Base-by-base conservation (phyloP, 306 rosid genomes). In the Prunus kanzakura region DNA sequence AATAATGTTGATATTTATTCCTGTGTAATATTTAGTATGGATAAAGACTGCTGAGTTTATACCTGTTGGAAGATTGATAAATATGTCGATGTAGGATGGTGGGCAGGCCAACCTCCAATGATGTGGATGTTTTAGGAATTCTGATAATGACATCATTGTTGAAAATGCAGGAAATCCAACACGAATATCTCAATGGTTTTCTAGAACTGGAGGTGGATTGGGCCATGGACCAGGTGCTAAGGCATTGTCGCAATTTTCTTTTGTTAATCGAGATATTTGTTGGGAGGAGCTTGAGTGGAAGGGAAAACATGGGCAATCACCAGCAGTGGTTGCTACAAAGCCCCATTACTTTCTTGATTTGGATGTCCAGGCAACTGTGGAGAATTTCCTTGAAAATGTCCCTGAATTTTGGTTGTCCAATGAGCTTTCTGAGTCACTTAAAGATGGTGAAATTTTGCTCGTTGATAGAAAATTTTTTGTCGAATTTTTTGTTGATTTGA, bases 251-350 rank as follows among this genome's bases (percentile, higher is more conserved):
- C 93, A 92, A 67, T 94, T 92, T 84, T 89, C 97, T 64, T 94
- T 94, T 75, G 84, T 81, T 71, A 78, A 92, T 86, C 86, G 96
- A 78, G 96, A 94, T 85, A 89, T 86, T 69, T 92, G 95, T 82
- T 94, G 98, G 97, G 97, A 92, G 82, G 98, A 94, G 85, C 89
- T 92, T 67, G 96, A 91, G 91, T 90, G 96, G 98, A 90, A 89
- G 78, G 98, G 98, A 75, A 92, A 89, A 77, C 98, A 94, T 81
- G 98, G 98, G 78, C 98, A 92, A 67, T 92, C 98, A 20, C 98
- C 97, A 1, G 98, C 96, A 29, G 84, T 94, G 83, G 97, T 94
- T 83, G 97, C 98, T 16, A 94, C 98, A 0, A 94, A 94, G 83
- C 98, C 97, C 77, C 96, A 92, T 83, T 92, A 92, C 79, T 90